Conservation (phyloP, 306 rosid genomes). For the Trifolium repens region DNA sequence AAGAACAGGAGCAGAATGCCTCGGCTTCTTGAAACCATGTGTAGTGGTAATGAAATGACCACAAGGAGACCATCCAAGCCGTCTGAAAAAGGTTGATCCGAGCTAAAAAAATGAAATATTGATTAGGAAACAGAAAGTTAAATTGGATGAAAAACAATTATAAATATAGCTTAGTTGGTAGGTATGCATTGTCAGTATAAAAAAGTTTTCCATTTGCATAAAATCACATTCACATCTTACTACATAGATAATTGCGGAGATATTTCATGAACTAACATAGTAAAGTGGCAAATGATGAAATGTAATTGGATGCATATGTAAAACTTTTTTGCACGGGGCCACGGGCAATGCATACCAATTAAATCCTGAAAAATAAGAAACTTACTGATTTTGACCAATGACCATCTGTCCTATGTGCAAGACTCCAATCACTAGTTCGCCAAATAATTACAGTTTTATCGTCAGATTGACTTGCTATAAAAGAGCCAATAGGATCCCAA, state of each 20-base stretch:
- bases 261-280: background rate
- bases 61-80: constrained; percentile 99
- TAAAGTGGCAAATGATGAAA: background rate
- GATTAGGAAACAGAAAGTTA: constrained; percentile 48
- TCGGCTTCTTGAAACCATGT: constrained; percentile 98
- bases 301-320: background rate
- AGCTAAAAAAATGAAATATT: constrained; percentile 62
- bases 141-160: constrained; percentile 20
- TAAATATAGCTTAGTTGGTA: background rate
- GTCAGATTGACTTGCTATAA: constrained; percentile 97
- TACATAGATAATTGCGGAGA: background rate
- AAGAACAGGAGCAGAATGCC: constrained; percentile 98
- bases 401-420: constrained; percentile 96
- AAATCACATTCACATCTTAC: background rate
- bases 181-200: background rate
- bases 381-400: constrained; percentile 98
- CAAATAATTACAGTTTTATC: constrained; percentile 98
- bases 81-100: constrained; percentile 96
- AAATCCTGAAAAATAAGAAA: constrained; percentile 28
- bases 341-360: background rate
- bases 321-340: background rate
- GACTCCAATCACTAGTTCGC: constrained; percentile 99
- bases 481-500: constrained; percentile 99
- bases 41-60: constrained; percentile 99
- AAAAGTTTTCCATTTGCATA: background rate